Conservation (phyloP, 192 early-diverging fungal species). For the Coemansia reversa region DNA sequence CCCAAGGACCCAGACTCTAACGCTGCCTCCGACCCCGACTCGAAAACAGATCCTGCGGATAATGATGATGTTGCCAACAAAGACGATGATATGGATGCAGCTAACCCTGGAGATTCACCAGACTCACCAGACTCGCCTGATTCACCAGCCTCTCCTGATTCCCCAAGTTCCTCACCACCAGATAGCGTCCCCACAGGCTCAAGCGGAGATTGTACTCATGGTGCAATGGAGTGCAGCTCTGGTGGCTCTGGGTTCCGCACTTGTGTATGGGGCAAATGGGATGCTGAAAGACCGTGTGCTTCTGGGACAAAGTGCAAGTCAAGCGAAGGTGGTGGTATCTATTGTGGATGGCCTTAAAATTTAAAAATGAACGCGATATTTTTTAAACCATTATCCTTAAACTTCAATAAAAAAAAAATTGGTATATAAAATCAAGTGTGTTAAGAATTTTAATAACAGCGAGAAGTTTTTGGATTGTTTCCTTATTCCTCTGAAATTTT, state of each 20-base stretch:
- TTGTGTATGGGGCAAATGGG: constrained; percentile 44
- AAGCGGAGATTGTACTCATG: constrained; percentile 28
- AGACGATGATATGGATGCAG: neutral
- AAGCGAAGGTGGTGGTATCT: neutral
- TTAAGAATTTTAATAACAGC: too few species aligned
- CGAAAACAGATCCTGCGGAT: constrained; percentile 4
- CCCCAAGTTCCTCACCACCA: constrained; percentile 2
- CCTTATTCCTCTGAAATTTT: too few species aligned
- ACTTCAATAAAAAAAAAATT: neutral
- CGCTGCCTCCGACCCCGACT: neutral
- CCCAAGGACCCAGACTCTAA: neutral
- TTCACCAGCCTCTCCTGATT: constrained; percentile 4
- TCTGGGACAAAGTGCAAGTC: constrained; percentile 32
- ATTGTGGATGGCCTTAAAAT: constrained; percentile 5
- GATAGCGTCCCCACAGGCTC: neutral
- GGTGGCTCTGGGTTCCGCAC: constrained; percentile 28
- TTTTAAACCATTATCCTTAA: too few species aligned
- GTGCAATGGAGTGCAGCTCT: constrained; percentile 25
- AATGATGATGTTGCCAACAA: neutral
- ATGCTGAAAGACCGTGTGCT: constrained; percentile 12
- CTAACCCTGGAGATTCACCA: neutral
- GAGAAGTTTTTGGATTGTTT: too few species aligned
- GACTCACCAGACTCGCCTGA: neutral
- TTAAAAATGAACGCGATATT: neutral
- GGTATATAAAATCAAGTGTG: neutral